Evolutionary conservation across 1,284 basidiomycete species (phyloP), one percentile per base, ranked within the genome.

Genomic region (Schizophyllum commune): DNA sequence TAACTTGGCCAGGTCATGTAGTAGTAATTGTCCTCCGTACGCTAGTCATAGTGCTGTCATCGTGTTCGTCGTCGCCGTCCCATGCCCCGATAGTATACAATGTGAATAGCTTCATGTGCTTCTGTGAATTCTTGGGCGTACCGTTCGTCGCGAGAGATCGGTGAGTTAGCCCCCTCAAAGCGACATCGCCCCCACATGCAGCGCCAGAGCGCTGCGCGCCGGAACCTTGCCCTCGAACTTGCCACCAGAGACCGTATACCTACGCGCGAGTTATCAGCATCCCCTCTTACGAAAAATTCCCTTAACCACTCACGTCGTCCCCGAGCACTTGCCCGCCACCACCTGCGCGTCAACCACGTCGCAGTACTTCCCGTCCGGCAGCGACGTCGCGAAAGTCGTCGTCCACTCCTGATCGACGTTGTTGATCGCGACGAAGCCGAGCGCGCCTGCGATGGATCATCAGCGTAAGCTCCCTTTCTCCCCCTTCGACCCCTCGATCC

Each of bases 361-460:
- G 69, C 81, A 83, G 66, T 82, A 83, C 4, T 67, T 70, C 0
- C 79, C 81, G 27, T 71, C 73, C 0, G 78, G 72, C 1, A 83
- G 69, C 0, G 73, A 73, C 1, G 79, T 82, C 27, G 65, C 63
- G 65, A 82, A 81, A 1, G 73, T 78, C 21, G 70, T 57, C 4
- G 64, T 70, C 82, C 82, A 83, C 0, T 65, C 64, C 1, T 68
- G 67, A 63, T 78, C 76, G 7, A 66, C 72, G 64, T 80, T 80
- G 66, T 83, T 83, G 68, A 83, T 83, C 4, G 76, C 80, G 1
- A 82, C 75, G 65, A 79, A 81, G 3, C 79, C 81, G 13, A 74
- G 67, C 0, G 79, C 70, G 11, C 82, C 83, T 83, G 59, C 53
- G 53, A 11, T 2, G 19, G 19, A 5, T 4, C 51, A 52, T 47